phyloP scores from a whole-genome alignment of 2,329 filamentous ascomycete genomes.

The Tympanopsis confertula region DNA sequence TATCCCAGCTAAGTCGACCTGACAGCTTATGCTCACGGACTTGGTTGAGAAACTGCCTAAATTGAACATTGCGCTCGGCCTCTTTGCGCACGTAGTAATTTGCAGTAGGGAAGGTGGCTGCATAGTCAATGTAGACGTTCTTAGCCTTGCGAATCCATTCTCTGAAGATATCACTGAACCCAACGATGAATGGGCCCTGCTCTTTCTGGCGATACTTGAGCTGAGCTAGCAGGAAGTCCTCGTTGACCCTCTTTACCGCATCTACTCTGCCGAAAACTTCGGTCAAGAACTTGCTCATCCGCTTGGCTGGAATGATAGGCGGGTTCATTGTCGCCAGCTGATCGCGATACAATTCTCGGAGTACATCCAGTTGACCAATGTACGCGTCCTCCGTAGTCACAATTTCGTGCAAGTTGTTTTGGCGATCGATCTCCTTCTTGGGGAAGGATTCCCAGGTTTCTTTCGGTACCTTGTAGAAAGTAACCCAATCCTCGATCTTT shows the following conservation, averaged over 20 bases:
- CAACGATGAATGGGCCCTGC: constrained; percentile 85
- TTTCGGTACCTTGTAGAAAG: constrained; percentile 74
- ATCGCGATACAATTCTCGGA: constrained; percentile 77
- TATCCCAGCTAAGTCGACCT: constrained; percentile 81
- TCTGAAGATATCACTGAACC: constrained; percentile 92
- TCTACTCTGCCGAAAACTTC: constrained; percentile 89
- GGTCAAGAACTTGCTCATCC: constrained; percentile 66
- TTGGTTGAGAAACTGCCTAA: constrained; percentile 74
- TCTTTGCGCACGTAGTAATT: constrained; percentile 76
- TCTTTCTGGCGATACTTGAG: constrained; percentile 95
- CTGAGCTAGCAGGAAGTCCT: constrained; percentile 81
- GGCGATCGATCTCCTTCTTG: constrained; percentile 82
- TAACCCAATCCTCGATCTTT: constrained; percentile 68
- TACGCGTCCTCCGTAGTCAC: constrained; percentile 86
- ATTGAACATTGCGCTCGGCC: constrained; percentile 71
- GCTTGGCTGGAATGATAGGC: constrained; percentile 68
- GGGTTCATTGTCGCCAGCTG: constrained; percentile 63
- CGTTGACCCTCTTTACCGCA: constrained; percentile 78
- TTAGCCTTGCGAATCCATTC: constrained; percentile 97
- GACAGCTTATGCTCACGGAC: constrained; percentile 69
- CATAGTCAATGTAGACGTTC: constrained; percentile 81
- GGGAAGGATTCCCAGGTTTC: constrained; percentile 60
- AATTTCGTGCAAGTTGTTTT: constrained; percentile 92
- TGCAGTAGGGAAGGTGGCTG: constrained; percentile 74
- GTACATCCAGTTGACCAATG: constrained; percentile 78